Conservation (phyloP, 805 yeast genomes). For the Peterozyma toletana region DNA sequence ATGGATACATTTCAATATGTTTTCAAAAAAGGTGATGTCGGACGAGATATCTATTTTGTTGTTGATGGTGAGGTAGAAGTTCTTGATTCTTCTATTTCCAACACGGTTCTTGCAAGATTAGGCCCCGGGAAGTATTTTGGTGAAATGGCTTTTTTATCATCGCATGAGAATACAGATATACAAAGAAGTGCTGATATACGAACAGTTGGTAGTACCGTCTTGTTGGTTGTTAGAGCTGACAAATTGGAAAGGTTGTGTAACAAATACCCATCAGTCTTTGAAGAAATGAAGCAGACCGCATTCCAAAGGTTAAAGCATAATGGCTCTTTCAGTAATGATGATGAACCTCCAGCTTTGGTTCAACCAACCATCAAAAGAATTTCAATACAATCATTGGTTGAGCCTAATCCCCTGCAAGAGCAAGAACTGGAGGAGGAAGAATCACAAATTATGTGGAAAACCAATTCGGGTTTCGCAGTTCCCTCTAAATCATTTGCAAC, state of each 20-base stretch:
- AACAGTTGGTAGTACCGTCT: slow-evolving; percentile 51
- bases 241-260: slow-evolving; percentile 46
- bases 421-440: neutral
- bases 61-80: slow-evolving; percentile 70
- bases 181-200: slow-evolving; percentile 58
- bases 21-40: slow-evolving; percentile 50
- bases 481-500: too few relatives aligned
- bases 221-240: slow-evolving; percentile 52
- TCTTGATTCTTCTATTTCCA: slow-evolving; percentile 31
- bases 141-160: slow-evolving; percentile 62
- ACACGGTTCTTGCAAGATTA: slow-evolving; percentile 47
- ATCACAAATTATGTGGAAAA: neutral
- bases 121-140: slow-evolving; percentile 66
- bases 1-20: slow-evolving; percentile 53
- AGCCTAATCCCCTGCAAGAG: neutral
- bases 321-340: slow-evolving; percentile 14
- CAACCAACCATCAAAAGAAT: slow-evolving; percentile 2
- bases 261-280: slow-evolving; percentile 50
- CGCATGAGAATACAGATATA: slow-evolving; percentile 19
- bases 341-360: neutral
- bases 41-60: slow-evolving; percentile 61
- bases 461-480: too few relatives aligned
- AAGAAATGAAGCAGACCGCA: slow-evolving; percentile 58
- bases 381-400: slow-evolving; percentile 9
- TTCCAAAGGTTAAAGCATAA: slow-evolving; percentile 33